Evolutionary conservation across 2,329 filamentous ascomycete species (phyloP), one percentile per base, ranked within the genome.

Genomic region (Colletotrichum abscissum): DNA sequence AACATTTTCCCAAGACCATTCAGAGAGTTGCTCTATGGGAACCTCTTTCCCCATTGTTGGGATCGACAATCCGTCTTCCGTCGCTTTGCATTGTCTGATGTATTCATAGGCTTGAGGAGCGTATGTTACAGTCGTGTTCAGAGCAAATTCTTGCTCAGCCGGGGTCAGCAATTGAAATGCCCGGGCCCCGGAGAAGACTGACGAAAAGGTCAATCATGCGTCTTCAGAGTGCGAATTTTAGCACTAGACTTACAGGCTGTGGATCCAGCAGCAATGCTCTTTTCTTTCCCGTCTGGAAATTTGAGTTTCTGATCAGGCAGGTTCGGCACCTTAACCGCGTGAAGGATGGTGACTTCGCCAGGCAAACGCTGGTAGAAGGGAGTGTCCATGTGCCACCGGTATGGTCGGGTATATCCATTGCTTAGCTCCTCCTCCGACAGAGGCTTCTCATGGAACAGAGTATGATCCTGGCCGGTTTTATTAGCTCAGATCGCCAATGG

Each of bases 211-310:
- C 6, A 46, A 16, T 8, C 5, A 46, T n/a, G 19, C 42, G 42
- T 46, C 16, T 46, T n/a, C 19, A 46, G 5, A 46, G 42, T n/a
- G 2, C 4, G 14, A 46, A 46, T 8, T 3, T 7, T 19, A 46
- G 16, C 0, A n/a, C 16, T 16, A 46, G 16, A 46, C 42, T 46
- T n/a, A 46, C 42, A 46, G 42, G 57, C 80, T 56, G 58, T 46
- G 16, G 42, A 46, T 19, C 42, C 42, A 46, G 42, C 42, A 19
- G 42, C 19, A 6, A 46, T 46, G 42, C 42, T 46, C 42, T 46
- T 46, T 46, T 46, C 42, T 46, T 46, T 46, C 6, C 42, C 42
- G 42, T 46, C 42, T n/a, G 42, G 42, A n/a, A 46, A 46, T 9
- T 46, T 46, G 16, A 46, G 42, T n/a, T 46, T 46, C 42, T 46